Conservation (phyloP, 2,329 filamentous ascomycete species). For the Phoma herbarum region DNA sequence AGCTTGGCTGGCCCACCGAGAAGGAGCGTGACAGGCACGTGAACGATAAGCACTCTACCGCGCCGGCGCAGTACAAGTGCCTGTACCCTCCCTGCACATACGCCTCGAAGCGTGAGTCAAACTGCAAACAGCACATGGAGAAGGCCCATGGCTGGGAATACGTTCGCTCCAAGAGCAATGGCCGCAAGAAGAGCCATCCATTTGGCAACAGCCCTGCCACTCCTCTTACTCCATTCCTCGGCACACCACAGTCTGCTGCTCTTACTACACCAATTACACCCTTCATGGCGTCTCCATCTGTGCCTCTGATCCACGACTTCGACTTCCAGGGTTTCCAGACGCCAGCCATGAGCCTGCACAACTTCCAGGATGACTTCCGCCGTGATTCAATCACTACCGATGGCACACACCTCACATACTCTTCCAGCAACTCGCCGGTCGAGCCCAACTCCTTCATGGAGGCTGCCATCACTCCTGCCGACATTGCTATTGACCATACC, state of each 20-base stretch:
- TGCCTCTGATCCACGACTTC: slow-evolving; percentile 48
- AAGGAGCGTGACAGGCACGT: slow-evolving; percentile 96
- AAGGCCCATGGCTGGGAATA: slow-evolving; percentile 94
- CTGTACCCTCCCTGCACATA: slow-evolving; percentile 85
- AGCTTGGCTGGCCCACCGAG: slow-evolving; percentile 93
- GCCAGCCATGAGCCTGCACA: slow-evolving; percentile 41
- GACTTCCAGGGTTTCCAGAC: slow-evolving; percentile 46
- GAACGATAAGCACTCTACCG: slow-evolving; percentile 91
- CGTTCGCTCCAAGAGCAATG: slow-evolving; percentile 89
- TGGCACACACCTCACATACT: slow-evolving; percentile 49
- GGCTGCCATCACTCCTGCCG: slow-evolving; percentile 55
- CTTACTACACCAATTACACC: slow-evolving; percentile 51
- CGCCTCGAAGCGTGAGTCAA: slow-evolving; percentile 93
- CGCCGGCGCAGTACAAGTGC: slow-evolving; percentile 85
- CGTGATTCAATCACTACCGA: slow-evolving; percentile 50
- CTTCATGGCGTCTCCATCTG: slow-evolving; percentile 54
- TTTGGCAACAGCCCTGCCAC: slow-evolving; percentile 38
- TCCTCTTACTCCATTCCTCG: slow-evolving; percentile 49
- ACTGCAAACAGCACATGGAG: slow-evolving; percentile 99
- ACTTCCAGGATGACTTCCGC: slow-evolving; percentile 47
- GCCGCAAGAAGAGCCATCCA: slow-evolving; percentile 53
- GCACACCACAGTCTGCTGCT: slow-evolving; percentile 47
- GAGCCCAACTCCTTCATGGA: slow-evolving; percentile 55
- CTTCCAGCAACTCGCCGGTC: slow-evolving; percentile 53
- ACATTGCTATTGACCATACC: slow-evolving; percentile 64